Base-by-base conservation (phyloP, 495 filamentous ascomycete species). In the Hypoxylon fuscum region DNA sequence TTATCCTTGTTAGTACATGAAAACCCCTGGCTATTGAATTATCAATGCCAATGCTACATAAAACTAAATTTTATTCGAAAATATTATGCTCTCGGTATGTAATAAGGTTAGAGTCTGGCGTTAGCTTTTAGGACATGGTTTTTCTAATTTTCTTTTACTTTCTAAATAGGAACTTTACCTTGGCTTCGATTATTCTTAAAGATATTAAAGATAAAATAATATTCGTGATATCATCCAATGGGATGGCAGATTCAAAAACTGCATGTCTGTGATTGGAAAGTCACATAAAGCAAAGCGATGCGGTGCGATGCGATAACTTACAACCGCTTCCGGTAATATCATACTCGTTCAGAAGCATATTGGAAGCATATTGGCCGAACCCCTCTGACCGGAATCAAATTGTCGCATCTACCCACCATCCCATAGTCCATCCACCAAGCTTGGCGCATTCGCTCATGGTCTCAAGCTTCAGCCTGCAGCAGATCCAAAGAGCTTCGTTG, bases 381-480 rank as follows among this genome's bases (percentile, higher is more conserved):
- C 50, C 37, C 35, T 56, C 25, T 52, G 40, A 49, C 47, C 52
- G 23, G 55, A n/a, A 55, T 66, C 43, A 49, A 58, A 49, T 54
- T 2, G 50, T 57, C 41, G 45, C 63, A 66, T 62, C 57, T 14
- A 40, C 57, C 51, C 57, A 66, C 63, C 63, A 57, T 57, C n/a
- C n/a, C n/a, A n/a, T n/a, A n/a, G n/a, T n/a, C n/a, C n/a, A n/a
- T n/a, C n/a, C 37, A 46, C 11, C 41, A 15, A 42, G 18, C 57
- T 50, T 66, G 63, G 63, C 48, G 47, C 52, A 49, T 66, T 44
- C 20, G 8, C 23, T 58, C 42, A 48, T 41, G 29, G 37, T 32
- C 38, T 55, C 63, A 58, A 66, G 63, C 63, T 62, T 62, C 38
- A 37, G 35, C 52, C 48, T 58, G 63, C 62, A 47, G 62, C 45